phyloP scores from a whole-genome alignment of 164 flowering plant species.

The Buxus sempervirens region DNA sequence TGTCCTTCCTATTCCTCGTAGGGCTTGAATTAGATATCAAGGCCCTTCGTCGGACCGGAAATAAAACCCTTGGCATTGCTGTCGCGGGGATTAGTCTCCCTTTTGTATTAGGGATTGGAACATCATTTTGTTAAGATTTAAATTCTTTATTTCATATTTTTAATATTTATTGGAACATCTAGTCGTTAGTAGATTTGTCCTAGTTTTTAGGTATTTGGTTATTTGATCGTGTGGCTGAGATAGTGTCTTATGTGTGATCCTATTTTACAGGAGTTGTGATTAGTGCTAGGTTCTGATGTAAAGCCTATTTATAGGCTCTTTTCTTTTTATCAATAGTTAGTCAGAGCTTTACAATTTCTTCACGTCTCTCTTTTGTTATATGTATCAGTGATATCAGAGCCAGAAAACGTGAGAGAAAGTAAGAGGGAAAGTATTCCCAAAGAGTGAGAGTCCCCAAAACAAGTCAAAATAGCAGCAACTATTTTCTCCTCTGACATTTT shows the following conservation, averaged over 20 bases:
- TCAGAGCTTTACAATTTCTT: too few relatives aligned
- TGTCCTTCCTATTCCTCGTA: constrained; percentile 69
- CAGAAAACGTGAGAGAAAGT: background rate
- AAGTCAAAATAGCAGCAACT: too few relatives aligned
- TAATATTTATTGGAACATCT: background rate
- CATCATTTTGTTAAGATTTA: constrained; percentile 30
- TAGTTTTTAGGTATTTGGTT: too few relatives aligned
- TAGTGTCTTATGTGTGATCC: too few relatives aligned
- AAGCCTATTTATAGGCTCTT: too few relatives aligned
- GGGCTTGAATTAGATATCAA: constrained; percentile 69
- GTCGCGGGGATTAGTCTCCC: constrained; percentile 65
- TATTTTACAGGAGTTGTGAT: too few relatives aligned
- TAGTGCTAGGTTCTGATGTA: too few relatives aligned
- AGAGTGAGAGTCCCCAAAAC: background rate
- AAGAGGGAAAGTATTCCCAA: background rate
- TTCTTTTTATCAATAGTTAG: too few relatives aligned
- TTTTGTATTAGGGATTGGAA: constrained; percentile 62
- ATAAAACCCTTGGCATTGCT: constrained; percentile 54
- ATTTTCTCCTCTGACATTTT: too few relatives aligned
- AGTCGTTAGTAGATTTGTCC: background rate
- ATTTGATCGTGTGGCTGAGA: too few relatives aligned
- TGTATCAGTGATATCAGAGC: constrained; percentile 5
- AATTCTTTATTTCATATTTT: background rate
- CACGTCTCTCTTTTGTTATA: too few relatives aligned
- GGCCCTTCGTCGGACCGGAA: constrained; percentile 56